Evolutionary conservation across 441 rosid species (phyloP).

Genomic region (Euphorbia celastroides): DNA sequence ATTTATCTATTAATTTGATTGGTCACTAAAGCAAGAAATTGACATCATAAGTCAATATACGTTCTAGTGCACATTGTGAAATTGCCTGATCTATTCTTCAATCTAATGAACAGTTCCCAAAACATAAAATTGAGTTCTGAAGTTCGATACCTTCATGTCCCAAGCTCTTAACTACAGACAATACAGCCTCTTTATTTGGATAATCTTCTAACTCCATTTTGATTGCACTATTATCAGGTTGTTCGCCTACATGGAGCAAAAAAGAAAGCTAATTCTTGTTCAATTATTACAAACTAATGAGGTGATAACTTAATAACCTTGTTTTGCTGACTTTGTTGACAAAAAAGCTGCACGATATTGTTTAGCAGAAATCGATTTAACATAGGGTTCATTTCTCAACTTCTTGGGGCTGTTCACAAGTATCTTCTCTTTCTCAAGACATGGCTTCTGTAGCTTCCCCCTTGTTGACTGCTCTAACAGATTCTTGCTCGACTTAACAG

Average conservation of each 20-base stretch:
- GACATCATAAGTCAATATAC: too few relatives aligned
- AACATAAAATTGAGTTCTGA: too few relatives aligned
- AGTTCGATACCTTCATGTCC: too few relatives aligned
- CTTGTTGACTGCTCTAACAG: conserved; percentile 19
- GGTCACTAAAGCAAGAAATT: too few relatives aligned
- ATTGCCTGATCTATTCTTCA: too few relatives aligned
- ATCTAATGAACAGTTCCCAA: too few relatives aligned
- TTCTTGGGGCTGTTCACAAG: conserved; percentile 15
- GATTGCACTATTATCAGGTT: not conserved
- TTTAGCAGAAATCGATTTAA: not conserved
- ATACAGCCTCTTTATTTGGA: not conserved
- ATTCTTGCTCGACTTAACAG: conserved; percentile 9
- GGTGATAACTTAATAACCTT: not conserved
- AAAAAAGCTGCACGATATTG: conserved; percentile 5
- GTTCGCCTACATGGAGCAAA: not conserved
- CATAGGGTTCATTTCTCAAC: conserved; percentile 13
- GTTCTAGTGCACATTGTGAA: too few relatives aligned
- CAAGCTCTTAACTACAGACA: not conserved
- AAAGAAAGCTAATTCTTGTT: not conserved
- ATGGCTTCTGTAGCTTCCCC: conserved; percentile 19
- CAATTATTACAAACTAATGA: not conserved
- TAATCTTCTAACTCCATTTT: not conserved
- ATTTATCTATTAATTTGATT: not conserved
- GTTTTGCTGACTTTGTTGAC: conserved; percentile 15
- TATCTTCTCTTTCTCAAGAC: conserved; percentile 13